Conservation (phyloP, 2,329 filamentous ascomycete genomes). For the Dendryphion nanum region DNA sequence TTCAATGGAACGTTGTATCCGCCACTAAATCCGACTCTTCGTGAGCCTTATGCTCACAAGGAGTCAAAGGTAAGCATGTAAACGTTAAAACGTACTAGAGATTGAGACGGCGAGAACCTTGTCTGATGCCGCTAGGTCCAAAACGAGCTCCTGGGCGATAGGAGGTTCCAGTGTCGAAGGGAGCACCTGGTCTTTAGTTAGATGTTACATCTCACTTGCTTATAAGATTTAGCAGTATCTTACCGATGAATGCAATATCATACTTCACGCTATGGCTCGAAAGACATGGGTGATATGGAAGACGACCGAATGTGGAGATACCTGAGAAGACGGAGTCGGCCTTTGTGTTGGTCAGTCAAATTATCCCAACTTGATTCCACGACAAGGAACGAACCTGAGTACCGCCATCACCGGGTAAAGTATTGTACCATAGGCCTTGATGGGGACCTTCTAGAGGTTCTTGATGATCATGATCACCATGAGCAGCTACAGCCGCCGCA, state of each 20-base stretch:
- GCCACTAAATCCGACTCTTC: slow-evolving; percentile 61
- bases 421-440: slow-evolving; percentile 78
- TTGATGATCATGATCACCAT: slow-evolving; percentile 59
- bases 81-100: slow-evolving; percentile 66
- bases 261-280: slow-evolving; percentile 68
- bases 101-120: slow-evolving; percentile 81
- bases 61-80: slow-evolving; percentile 39
- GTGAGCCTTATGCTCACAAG: slow-evolving; percentile 45
- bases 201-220: neutral
- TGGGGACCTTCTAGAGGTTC: slow-evolving; percentile 66
- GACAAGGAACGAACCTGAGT: slow-evolving; percentile 60
- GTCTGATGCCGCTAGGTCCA: slow-evolving; percentile 79
- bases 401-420: slow-evolving; percentile 76
- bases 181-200: slow-evolving; percentile 57
- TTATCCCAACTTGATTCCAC: neutral
- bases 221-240: too few species aligned
- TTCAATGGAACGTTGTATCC: slow-evolving; percentile 82
- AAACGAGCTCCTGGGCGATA: slow-evolving; percentile 83
- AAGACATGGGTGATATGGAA: slow-evolving; percentile 76
- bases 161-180: slow-evolving; percentile 83
- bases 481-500: slow-evolving; percentile 56
- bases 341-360: slow-evolving; percentile 43
- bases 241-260: slow-evolving; percentile 83
- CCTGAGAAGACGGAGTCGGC: slow-evolving; percentile 87
- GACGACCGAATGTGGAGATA: slow-evolving; percentile 79